Evolutionary conservation across 2,329 filamentous ascomycete species (phyloP).

Genomic region (Monosporascus sp.): DNA sequence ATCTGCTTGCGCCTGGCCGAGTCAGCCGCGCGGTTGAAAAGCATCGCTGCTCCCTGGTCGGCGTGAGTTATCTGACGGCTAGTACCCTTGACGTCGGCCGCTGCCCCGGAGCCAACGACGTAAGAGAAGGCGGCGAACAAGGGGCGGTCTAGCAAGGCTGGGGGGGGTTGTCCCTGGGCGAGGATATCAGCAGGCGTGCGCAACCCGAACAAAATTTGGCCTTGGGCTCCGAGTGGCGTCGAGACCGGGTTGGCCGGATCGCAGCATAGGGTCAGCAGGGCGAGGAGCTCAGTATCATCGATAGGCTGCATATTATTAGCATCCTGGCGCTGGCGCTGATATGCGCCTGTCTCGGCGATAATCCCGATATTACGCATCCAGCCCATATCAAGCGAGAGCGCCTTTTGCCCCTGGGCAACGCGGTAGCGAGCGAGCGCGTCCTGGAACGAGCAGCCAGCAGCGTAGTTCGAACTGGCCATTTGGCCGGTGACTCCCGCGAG

Average conservation of each 20-base stretch:
- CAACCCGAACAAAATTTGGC: constrained; percentile 11
- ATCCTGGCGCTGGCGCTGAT: constrained; percentile 6
- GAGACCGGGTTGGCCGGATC: constrained; percentile 7
- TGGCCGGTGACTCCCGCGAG: constrained; percentile 16
- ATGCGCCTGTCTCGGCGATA: constrained; percentile 15
- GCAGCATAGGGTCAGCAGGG: constrained; percentile 14
- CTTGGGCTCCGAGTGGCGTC: background rate
- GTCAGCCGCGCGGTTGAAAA: constrained; percentile 7
- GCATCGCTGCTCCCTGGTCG: constrained; percentile 4
- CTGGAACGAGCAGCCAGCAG: constrained; percentile 19
- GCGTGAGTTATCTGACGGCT: background rate
- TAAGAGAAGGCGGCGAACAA: constrained; percentile 9
- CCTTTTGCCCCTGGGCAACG: constrained; percentile 12
- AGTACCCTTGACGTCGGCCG: background rate
- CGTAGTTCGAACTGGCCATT: constrained; percentile 19
- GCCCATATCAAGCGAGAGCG: constrained; percentile 18
- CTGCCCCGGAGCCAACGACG: background rate
- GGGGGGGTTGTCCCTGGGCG: constrained; percentile 2
- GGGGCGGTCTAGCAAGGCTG: constrained; percentile 6
- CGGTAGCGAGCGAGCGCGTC: constrained; percentile 20
- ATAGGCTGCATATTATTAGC: constrained; percentile 14
- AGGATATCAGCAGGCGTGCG: constrained; percentile 11
- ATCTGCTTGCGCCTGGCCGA: constrained; percentile 7
- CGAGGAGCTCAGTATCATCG: constrained; percentile 16
- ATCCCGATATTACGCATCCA: constrained; percentile 22